Percentiles rank a stretch among this genome's conserved stretches.
These are phyloP conservation scores for Erythrophleum fordii DNA, from an alignment of 306 rosid species.

Conservation along the genomic window DNA sequence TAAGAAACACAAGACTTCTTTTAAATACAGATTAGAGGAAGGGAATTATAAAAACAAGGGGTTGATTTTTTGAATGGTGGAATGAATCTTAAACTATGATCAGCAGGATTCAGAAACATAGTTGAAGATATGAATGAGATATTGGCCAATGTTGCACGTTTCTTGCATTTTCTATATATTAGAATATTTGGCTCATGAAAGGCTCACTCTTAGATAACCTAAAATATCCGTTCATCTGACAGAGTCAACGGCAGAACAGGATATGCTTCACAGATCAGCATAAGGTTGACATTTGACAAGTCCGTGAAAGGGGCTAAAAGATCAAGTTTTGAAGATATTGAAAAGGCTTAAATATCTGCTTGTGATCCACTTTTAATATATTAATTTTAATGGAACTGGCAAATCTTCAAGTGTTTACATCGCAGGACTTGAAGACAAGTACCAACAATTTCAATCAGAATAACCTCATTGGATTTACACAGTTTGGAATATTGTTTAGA, in stretches of 20 bases:
- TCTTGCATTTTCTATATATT: background rate
- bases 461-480: conserved; percentile 56
- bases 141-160: background rate
- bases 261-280: background rate
- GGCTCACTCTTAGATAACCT: background rate
- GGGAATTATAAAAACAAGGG: background rate
- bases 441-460: conserved; percentile 52
- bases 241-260: conserved; percentile 5
- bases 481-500: conserved; percentile 60
- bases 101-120: background rate
- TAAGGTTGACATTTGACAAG: conserved; percentile 17
- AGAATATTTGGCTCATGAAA: background rate
- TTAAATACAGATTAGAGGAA: no score
- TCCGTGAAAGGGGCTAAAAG: background rate
- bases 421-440: conserved; percentile 49
- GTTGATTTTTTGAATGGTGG: background rate
- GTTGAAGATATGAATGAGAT: background rate
- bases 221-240: background rate
- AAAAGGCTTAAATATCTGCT: no score
- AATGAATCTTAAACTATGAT: background rate
- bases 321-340: conserved; percentile 6
- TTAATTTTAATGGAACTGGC: conserved; percentile 46
- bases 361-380: no score
- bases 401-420: conserved; percentile 44
- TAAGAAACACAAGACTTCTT: no score